Conservation (phyloP, 352 stramenopile genomes). For the Globisporangium megalacanthum region DNA sequence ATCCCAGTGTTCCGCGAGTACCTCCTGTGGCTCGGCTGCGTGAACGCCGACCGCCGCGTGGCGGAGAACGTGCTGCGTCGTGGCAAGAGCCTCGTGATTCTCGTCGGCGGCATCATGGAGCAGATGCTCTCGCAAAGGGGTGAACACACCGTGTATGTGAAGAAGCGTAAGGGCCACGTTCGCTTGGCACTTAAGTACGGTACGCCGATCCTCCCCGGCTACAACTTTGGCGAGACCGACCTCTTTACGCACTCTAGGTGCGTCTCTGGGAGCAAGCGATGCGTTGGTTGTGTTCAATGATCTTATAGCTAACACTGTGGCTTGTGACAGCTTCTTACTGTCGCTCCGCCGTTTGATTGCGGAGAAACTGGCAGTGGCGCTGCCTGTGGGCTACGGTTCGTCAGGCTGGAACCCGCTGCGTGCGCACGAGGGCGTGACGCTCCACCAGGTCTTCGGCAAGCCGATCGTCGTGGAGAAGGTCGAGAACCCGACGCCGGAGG, state of each 20-base stretch:
- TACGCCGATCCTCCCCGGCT: slow-evolving; percentile 65
- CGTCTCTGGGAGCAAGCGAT: neutral
- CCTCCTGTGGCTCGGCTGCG: slow-evolving; percentile 67
- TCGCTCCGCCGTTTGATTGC: slow-evolving; percentile 65
- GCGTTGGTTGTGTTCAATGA: neutral
- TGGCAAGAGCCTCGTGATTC: slow-evolving; percentile 74
- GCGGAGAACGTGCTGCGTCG: slow-evolving; percentile 57
- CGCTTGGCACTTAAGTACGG: slow-evolving; percentile 73
- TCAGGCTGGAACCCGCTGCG: slow-evolving; percentile 54
- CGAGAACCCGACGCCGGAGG: slow-evolving; percentile 44
- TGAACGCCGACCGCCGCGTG: slow-evolving; percentile 59
- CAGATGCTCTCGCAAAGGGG: slow-evolving; percentile 73
- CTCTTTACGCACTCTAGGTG: slow-evolving; percentile 79
- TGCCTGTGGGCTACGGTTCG: slow-evolving; percentile 53
- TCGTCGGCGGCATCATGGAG: slow-evolving; percentile 77
- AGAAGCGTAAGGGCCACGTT: slow-evolving; percentile 81
- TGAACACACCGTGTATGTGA: slow-evolving; percentile 73
- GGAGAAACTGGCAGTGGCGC: slow-evolving; percentile 56
- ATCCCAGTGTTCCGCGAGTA: slow-evolving; percentile 77
- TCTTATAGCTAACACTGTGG: neutral
- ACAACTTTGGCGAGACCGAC: slow-evolving; percentile 81
- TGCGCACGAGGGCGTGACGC: slow-evolving; percentile 44
- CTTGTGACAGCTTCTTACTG: slow-evolving; percentile 39
- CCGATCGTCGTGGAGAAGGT: slow-evolving; percentile 62
- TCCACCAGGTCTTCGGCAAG: slow-evolving; percentile 75